Conservation (phyloP, 345 rosid genomes). For the Gynandropsis gynandra region DNA sequence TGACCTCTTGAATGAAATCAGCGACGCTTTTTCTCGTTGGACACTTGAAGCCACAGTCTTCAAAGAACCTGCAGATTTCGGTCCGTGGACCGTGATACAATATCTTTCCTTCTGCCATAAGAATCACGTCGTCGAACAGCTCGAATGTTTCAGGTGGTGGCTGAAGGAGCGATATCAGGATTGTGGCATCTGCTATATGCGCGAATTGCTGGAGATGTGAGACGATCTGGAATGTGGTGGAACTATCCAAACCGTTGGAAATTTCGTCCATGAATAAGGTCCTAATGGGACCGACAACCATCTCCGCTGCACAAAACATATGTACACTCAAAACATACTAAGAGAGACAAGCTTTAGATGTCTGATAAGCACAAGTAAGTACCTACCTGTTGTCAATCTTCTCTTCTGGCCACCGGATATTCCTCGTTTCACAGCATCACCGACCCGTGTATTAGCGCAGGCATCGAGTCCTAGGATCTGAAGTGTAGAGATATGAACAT, state of each 20-base stretch:
- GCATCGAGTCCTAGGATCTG: conserved; percentile 43
- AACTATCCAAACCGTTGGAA: conserved; percentile 56
- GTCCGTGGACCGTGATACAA: conserved; percentile 44
- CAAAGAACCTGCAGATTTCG: conserved; percentile 37
- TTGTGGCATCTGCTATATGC: conserved; percentile 36
- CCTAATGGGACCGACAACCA: conserved; percentile 46
- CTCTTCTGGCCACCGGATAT: conserved; percentile 46
- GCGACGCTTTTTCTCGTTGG: conserved; percentile 48
- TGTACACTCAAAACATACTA: too few relatives aligned
- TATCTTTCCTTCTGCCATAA: conserved; percentile 49
- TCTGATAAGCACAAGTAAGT: background rate
- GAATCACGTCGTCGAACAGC: conserved; percentile 48
- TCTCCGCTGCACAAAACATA: conserved; percentile 36
- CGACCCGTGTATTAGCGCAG: conserved; percentile 36
- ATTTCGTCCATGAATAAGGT: conserved; percentile 54
- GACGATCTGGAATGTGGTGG: conserved; percentile 51
- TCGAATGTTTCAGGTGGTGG: conserved; percentile 56
- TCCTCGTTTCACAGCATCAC: conserved; percentile 35
- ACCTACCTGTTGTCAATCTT: conserved; percentile 39
- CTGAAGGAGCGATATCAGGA: conserved; percentile 54
- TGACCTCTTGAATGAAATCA: conserved; percentile 49
- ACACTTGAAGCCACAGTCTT: conserved; percentile 48
- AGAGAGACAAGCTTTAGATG: background rate
- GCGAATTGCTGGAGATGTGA: conserved; percentile 43
- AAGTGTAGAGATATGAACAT: background rate